Evolutionary conservation across 2,329 filamentous ascomycete species (phyloP).

Genomic region (Colletotrichum cordylinicola): DNA sequence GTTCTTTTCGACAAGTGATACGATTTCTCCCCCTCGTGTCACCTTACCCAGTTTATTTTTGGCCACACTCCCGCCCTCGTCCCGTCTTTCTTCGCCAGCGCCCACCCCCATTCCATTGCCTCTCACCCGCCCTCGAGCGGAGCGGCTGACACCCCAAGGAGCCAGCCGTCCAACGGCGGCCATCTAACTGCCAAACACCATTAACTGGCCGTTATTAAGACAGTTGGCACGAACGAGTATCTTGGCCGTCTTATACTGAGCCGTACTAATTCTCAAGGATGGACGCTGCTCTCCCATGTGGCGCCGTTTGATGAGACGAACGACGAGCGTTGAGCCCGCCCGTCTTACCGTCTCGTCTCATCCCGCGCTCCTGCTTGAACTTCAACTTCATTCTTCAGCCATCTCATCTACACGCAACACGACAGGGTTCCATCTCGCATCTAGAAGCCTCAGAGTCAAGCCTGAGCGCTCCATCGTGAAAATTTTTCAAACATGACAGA

Average conservation of each 20-base stretch:
- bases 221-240: background rate
- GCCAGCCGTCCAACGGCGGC: constrained; percentile 8
- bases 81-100: background rate
- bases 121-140: background rate
- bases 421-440: background rate
- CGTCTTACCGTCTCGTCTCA: background rate
- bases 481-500: background rate
- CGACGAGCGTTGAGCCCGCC: background rate
- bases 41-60: constrained; percentile 6
- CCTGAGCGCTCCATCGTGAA: background rate
- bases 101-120: background rate
- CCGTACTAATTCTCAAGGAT: background rate
- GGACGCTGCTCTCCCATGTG: background rate
- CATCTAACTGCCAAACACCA: background rate
- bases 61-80: background rate
- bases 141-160: background rate
- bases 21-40: background rate
- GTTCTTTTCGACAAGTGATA: background rate
- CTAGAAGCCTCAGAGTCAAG: background rate
- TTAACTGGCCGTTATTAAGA: background rate
- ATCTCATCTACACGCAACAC: background rate
- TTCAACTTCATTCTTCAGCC: background rate
- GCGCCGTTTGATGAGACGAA: background rate
- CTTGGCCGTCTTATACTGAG: background rate
- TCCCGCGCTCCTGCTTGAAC: background rate